Evolutionary conservation across 176 grass and related monocot genomes (phyloP).

Genomic region (Aegilops longissima): DNA sequence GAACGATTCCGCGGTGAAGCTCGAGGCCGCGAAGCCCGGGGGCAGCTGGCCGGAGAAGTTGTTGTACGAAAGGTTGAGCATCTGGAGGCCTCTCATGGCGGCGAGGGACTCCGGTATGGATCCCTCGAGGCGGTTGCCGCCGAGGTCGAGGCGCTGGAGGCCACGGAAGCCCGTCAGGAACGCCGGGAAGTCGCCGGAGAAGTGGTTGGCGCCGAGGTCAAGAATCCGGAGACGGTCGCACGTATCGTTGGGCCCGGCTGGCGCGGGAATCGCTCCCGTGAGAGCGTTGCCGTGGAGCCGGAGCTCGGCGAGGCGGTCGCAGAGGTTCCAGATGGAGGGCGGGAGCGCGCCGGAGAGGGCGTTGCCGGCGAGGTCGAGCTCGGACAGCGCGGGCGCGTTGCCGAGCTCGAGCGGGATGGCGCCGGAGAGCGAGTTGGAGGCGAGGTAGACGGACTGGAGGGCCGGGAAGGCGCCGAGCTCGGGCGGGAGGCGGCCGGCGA

Average conservation of each 20-base stretch:
- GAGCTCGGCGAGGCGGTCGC: not conserved
- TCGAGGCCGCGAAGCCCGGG: not conserved
- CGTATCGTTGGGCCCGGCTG: not conserved
- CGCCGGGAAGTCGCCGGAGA: conserved; percentile 12
- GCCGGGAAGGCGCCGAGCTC: not conserved
- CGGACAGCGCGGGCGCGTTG: not conserved
- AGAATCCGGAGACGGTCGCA: not conserved
- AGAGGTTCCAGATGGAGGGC: not conserved
- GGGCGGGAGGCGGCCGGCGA: not conserved
- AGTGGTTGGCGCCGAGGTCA: not conserved
- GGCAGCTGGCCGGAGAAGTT: not conserved
- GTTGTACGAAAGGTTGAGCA: not conserved
- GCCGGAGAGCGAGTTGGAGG: not conserved
- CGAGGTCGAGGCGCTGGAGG: conserved; percentile 7
- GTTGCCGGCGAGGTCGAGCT: not conserved
- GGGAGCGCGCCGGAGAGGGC: not conserved
- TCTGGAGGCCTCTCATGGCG: conserved; percentile 34
- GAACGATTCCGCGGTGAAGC: not conserved
- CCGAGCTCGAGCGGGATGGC: not conserved
- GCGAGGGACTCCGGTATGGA: conserved; percentile 47
- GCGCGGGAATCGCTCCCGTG: not conserved
- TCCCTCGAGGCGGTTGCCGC: not conserved
- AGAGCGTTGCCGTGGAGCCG: not conserved
- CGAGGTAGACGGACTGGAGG: not conserved
- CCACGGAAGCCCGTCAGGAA: conserved; percentile 53